Conservation (phyloP, 169 alveolate genomes). For the Amoebophrya sp. region DNA sequence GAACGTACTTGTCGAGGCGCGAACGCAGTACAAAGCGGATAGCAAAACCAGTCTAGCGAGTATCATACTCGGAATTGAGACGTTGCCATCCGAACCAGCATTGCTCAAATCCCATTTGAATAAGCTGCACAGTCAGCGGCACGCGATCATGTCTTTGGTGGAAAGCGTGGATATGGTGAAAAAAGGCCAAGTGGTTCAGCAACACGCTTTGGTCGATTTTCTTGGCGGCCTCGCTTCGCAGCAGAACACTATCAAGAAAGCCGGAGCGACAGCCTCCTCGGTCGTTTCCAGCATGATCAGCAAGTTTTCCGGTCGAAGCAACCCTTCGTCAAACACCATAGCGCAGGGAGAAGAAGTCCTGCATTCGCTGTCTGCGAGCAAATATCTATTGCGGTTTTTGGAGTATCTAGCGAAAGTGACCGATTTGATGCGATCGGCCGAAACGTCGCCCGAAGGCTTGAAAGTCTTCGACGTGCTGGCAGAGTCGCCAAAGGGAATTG, state of each 20-base stretch:
- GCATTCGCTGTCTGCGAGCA: neutral
- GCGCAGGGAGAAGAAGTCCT: neutral
- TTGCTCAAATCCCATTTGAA: constrained; percentile 31
- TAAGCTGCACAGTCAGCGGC: constrained; percentile 40
- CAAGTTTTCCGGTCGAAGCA: too few species aligned
- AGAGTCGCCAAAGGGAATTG: constrained; percentile 31
- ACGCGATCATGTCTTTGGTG: constrained; percentile 45
- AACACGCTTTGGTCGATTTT: too few species aligned
- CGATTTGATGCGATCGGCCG: neutral
- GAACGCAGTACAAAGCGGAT: neutral
- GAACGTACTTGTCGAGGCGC: constrained; percentile 20
- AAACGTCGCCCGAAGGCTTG: neutral
- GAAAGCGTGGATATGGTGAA: constrained; percentile 41
- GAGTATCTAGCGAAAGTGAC: constrained; percentile 31
- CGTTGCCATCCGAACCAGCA: constrained; percentile 42
- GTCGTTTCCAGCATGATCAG: too few species aligned
- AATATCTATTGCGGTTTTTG: constrained; percentile 37
- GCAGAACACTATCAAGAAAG: too few species aligned
- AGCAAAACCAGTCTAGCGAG: neutral
- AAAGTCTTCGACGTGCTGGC: constrained; percentile 35
- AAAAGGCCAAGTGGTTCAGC: neutral
- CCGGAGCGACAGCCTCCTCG: too few species aligned
- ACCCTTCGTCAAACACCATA: too few species aligned
- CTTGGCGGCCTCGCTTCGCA: too few species aligned
- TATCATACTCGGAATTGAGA: constrained; percentile 33